Evolutionary conservation across 1,284 basidiomycete genomes (phyloP).

Genomic region (Phenoliferia sp.): DNA sequence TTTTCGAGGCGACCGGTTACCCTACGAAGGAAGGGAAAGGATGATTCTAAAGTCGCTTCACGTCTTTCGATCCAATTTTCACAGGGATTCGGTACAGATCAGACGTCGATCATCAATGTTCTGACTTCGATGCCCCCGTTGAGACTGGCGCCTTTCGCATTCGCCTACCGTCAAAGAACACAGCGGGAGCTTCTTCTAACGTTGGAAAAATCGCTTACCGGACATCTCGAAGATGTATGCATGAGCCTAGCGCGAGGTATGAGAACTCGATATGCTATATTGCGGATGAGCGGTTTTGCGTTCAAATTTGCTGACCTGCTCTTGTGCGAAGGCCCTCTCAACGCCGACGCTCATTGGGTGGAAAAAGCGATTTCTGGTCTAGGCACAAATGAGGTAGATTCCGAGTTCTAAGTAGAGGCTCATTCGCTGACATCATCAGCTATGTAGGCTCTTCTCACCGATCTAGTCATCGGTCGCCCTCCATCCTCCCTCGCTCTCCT

Average conservation of each 20-base stretch:
- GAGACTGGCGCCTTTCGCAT: not conserved
- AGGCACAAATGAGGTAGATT: not conserved
- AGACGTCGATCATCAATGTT: constrained; percentile 7
- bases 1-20: not conserved
- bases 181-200: not conserved
- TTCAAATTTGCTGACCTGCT: not conserved
- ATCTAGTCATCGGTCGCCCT: constrained; percentile 38
- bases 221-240: not conserved
- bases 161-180: not conserved
- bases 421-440: too few species aligned
- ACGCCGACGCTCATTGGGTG: not conserved
- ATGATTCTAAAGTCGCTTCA: not conserved
- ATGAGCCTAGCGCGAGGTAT: not conserved
- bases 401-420: not conserved
- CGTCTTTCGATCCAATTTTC: not conserved
- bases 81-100: constrained; percentile 20
- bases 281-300: too few species aligned
- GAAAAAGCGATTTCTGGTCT: not conserved
- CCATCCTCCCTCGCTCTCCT: constrained; percentile 39
- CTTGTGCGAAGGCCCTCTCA: not conserved
- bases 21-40: not conserved
- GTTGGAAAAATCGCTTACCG: not conserved
- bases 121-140: constrained; percentile 19
- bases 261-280: too few species aligned
- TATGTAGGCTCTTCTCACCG: constrained; percentile 35